Evolutionary conservation across 2,329 filamentous ascomycete genomes (phyloP), one percentile per base, ranked within the genome.

Genomic region (Taxawa tesnikishii): DNA sequence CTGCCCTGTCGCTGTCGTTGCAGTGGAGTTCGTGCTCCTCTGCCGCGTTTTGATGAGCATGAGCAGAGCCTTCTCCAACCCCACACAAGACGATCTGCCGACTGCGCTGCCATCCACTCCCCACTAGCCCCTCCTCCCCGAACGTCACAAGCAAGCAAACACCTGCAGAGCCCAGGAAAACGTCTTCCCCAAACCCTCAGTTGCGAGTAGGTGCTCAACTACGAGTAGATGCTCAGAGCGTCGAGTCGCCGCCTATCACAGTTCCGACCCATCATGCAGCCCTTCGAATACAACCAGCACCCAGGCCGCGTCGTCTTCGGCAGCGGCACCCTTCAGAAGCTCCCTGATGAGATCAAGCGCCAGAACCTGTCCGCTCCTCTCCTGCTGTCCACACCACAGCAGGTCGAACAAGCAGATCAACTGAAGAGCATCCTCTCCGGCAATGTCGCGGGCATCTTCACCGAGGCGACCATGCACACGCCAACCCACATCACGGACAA

Each of bases 391-490:
- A 73, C 70, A 13, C 67, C 68, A 1, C 57, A 63, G 37, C 68
- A 72, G 45, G 48, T 59, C 32, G 36, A 47, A 28, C 62, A 68
- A 40, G 65, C 62, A 6, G 55, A 63, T 36, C 48, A 48, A 7
- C 55, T 73, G 13, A 54, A 59, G 28, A 41, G 45, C 5, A 55
- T 68, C 7, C 56, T 74, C 15, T 17, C 28, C 8, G 55, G 54
- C 37, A 56, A 59, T 28, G 48, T 63, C n/a, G 66, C 62, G 5
- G 66, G 67, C 19, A 54, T 65, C 31, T 75, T 73, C 51, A 55
- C 55, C 26, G 60, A 69, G 39, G 73, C 73, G 2, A 66, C 65
- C 3, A 76, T 78, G 72, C 73, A 78, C 53, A 78, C 73, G 0
- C 74, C 72, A 1, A 63, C 58, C 4, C 47, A 67, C 37, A 53